phyloP scores from a whole-genome alignment of 805 yeast species.

The Ascoidea asiatica region DNA sequence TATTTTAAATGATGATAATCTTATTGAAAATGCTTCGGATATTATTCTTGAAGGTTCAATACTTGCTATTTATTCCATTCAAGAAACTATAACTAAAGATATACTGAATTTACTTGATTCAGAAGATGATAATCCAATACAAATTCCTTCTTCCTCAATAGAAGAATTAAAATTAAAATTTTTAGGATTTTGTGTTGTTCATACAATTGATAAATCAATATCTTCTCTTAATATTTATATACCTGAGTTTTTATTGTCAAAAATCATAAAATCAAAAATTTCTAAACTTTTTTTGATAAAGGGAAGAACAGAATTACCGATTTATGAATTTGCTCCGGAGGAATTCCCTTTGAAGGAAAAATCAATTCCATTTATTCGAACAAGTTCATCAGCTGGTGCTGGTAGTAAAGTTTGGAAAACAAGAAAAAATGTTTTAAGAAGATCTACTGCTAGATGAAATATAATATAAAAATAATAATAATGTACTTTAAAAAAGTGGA shows the following conservation, averaged over 20 bases:
- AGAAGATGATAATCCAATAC: background rate
- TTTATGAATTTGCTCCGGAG: slow-evolving; percentile 32
- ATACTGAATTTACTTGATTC: too few species aligned
- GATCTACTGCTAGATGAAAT: too few species aligned
- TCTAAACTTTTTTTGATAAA: slow-evolving; percentile 33
- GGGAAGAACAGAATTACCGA: slow-evolving; percentile 57
- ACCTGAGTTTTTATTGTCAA: slow-evolving; percentile 20
- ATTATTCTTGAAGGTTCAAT: slow-evolving; percentile 7
- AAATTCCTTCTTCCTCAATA: background rate
- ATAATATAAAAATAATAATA: too few species aligned
- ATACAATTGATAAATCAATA: slow-evolving; percentile 10
- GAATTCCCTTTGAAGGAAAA: slow-evolving; percentile 11
- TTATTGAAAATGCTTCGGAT: background rate
- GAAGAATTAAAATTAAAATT: background rate
- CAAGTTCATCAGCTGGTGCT: slow-evolving; percentile 18
- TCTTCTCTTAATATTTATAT: slow-evolving; percentile 40
- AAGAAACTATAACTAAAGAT: background rate
- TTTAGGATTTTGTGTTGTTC: slow-evolving; percentile 13
- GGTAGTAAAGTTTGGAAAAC: slow-evolving; percentile 46
- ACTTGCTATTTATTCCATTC: slow-evolving; percentile 5
- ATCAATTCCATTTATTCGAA: slow-evolving; percentile 32
- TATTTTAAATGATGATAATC: slow-evolving; percentile 1
- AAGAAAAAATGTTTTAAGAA: slow-evolving; percentile 39
- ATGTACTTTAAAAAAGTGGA: too few species aligned
- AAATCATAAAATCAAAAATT: slow-evolving; percentile 10